Conservation (phyloP, 768 basidiomycete genomes). For the Termitomyces sp. region DNA sequence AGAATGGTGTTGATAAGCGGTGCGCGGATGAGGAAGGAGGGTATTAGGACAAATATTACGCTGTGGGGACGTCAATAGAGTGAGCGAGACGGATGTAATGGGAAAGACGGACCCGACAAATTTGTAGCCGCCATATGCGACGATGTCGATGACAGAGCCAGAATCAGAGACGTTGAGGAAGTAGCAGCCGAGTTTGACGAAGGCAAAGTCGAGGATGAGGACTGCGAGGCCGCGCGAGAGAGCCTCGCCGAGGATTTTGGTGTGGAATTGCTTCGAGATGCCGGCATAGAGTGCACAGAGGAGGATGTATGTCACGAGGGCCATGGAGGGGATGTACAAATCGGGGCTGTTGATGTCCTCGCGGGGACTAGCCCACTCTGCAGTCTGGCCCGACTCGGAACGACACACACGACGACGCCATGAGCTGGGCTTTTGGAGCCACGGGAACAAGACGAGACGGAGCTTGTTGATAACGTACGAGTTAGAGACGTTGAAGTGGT, state of each 20-base stretch:
- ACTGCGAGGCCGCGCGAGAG: slow-evolving; percentile 84
- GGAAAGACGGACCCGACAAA: slow-evolving; percentile 79
- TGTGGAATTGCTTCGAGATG: slow-evolving; percentile 78
- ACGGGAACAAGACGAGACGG: slow-evolving; percentile 87
- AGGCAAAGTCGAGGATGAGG: slow-evolving; percentile 82
- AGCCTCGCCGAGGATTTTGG: slow-evolving; percentile 83
- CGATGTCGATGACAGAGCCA: slow-evolving; percentile 70
- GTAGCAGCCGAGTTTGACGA: slow-evolving; percentile 92
- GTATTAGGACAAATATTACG: slow-evolving; percentile 79
- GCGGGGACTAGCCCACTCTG: slow-evolving; percentile 82
- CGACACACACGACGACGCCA: slow-evolving; percentile 53
- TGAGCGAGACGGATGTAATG: background rate
- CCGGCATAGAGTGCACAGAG: slow-evolving; percentile 85
- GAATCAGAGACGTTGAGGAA: slow-evolving; percentile 81
- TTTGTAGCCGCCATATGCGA: slow-evolving; percentile 96
- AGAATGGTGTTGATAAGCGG: slow-evolving; percentile 62
- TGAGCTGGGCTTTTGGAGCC: slow-evolving; percentile 88
- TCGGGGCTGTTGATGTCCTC: slow-evolving; percentile 97
- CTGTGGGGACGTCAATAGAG: slow-evolving; percentile 32
- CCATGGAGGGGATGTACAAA: slow-evolving; percentile 97
- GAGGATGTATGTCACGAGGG: slow-evolving; percentile 92
- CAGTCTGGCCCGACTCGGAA: slow-evolving; percentile 57
- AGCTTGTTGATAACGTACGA: slow-evolving; percentile 92
- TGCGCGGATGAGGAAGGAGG: slow-evolving; percentile 61
- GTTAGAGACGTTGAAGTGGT: slow-evolving; percentile 88